These are phyloP conservation scores for Polyporus arcularius DNA, from an alignment of 768 basidiomycete genomes.

Conservation along the genomic window DNA sequence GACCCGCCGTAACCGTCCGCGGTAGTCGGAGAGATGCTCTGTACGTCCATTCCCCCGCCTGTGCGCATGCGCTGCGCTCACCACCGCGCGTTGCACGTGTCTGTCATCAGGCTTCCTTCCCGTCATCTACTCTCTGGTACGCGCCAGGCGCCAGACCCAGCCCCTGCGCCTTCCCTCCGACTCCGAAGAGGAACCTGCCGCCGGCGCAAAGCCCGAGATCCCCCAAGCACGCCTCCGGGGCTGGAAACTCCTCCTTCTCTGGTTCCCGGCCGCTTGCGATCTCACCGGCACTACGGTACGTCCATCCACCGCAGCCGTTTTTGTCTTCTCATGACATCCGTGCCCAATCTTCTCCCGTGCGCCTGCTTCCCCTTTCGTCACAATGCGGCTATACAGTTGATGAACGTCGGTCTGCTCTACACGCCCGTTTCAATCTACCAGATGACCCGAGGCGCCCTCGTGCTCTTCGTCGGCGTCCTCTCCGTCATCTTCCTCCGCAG, in stretches of 20 bases:
- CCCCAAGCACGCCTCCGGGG: constrained; percentile 52
- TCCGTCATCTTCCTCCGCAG: constrained; percentile 90
- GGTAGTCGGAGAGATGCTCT: constrained; percentile 91
- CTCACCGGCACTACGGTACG: constrained; percentile 88
- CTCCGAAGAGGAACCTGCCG: constrained; percentile 39
- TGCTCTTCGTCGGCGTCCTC: constrained; percentile 90
- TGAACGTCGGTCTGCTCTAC: constrained; percentile 95
- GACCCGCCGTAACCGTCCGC: constrained; percentile 37
- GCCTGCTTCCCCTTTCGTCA: constrained; percentile 12
- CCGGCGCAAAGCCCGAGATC: constrained; percentile 22
- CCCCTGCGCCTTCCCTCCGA: constrained; percentile 59
- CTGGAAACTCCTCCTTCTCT: constrained; percentile 73
- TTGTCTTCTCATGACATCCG: constrained; percentile 10
- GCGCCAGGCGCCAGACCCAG: constrained; percentile 43
- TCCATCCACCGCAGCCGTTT: constrained; percentile 5
- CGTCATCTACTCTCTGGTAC: constrained; percentile 70
- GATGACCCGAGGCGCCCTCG: constrained; percentile 92
- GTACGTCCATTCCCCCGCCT: constrained; percentile 48
- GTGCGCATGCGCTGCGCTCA: constrained; percentile 8
- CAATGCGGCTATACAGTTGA: constrained; percentile 47
- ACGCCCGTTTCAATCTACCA: constrained; percentile 98
- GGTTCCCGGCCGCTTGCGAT: constrained; percentile 89
- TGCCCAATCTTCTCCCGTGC: neutral
- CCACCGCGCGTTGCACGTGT: constrained; percentile 15
- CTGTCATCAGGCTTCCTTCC: constrained; percentile 74